A percentile compares a stretch with the other conserved stretches of the same genome.
These are phyloP conservation scores for Agaricales sp. DNA, from an alignment of 1,284 basidiomycete genomes.

Conservation along the genomic window DNA sequence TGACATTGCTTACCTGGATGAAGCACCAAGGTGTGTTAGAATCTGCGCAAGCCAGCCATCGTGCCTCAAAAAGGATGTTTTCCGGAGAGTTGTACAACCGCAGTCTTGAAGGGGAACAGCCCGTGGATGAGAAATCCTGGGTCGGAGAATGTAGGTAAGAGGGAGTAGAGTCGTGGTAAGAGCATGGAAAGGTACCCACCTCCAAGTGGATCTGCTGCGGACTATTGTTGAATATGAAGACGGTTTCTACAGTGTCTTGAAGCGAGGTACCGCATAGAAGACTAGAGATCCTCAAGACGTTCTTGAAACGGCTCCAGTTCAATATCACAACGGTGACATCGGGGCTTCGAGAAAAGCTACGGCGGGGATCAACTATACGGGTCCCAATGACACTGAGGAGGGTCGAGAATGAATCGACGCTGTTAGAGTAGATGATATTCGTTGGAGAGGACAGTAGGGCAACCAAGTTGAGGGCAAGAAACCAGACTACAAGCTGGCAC, in stretches of 20 bases:
- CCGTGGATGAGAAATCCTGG: constrained; percentile 38
- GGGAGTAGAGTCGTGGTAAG: not conserved
- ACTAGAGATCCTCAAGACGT: constrained; percentile 44
- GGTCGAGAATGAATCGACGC: not conserved
- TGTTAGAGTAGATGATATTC: not conserved
- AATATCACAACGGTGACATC: constrained; percentile 45
- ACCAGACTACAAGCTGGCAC: too few relatives aligned
- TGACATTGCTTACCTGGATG: constrained; percentile 34
- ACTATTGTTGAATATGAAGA: constrained; percentile 60
- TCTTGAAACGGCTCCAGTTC: constrained; percentile 56
- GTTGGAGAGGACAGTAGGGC: not conserved
- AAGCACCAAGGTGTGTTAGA: constrained; percentile 47
- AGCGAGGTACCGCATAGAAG: constrained; percentile 39
- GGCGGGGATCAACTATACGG: not conserved
- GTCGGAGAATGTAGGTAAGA: constrained; percentile 3
- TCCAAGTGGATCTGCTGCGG: constrained; percentile 29
- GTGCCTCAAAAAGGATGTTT: constrained; percentile 56
- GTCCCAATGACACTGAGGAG: not conserved
- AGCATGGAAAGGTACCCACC: constrained; percentile 20
- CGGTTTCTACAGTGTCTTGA: constrained; percentile 34
- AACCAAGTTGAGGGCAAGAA: not conserved
- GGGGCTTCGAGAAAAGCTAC: not conserved
- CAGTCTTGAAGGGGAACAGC: constrained; percentile 35
- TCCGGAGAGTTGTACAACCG: constrained; percentile 45
- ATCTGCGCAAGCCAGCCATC: constrained; percentile 49